phyloP scores from a whole-genome alignment of 805 yeast species.

The Priceomyces carsonii region DNA sequence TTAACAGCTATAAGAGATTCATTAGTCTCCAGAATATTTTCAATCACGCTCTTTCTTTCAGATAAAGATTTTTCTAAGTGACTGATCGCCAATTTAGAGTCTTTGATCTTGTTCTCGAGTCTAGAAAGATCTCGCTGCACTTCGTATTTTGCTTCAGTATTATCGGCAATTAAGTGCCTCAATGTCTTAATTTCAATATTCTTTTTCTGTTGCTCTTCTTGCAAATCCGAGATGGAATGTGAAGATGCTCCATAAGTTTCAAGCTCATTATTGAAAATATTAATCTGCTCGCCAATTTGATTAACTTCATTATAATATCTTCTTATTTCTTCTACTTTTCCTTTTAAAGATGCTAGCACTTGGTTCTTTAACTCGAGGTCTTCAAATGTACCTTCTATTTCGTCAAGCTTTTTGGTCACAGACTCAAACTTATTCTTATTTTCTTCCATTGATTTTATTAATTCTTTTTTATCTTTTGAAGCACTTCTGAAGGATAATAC shows the following conservation, averaged over 20 bases:
- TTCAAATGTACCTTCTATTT: constrained; percentile 9
- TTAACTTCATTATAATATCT: constrained; percentile 33
- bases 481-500: constrained; percentile 27
- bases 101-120: constrained; percentile 53
- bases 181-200: constrained; percentile 38
- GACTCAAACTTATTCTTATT: constrained; percentile 3
- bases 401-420: constrained; percentile 4
- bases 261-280: constrained; percentile 32
- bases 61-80: constrained; percentile 51
- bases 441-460: constrained; percentile 5
- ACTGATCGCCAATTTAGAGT: constrained; percentile 51
- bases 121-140: constrained; percentile 43
- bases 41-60: constrained; percentile 45
- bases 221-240: constrained; percentile 47
- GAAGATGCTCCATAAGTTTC: constrained; percentile 36
- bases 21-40: constrained; percentile 36
- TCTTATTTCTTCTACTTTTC: constrained; percentile 32
- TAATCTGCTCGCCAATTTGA: constrained; percentile 24
- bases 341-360: constrained; percentile 19
- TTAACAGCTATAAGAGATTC: constrained; percentile 16
- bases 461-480: constrained; percentile 12
- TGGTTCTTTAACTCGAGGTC: constrained; percentile 9
- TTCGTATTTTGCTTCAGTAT: constrained; percentile 44
- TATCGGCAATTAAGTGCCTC: constrained; percentile 33
- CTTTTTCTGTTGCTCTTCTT: constrained; percentile 39